Evolutionary conservation across 495 filamentous ascomycete species (phyloP), one percentile per base, ranked within the genome.

Genomic region (Trichoderma asperelloides): DNA sequence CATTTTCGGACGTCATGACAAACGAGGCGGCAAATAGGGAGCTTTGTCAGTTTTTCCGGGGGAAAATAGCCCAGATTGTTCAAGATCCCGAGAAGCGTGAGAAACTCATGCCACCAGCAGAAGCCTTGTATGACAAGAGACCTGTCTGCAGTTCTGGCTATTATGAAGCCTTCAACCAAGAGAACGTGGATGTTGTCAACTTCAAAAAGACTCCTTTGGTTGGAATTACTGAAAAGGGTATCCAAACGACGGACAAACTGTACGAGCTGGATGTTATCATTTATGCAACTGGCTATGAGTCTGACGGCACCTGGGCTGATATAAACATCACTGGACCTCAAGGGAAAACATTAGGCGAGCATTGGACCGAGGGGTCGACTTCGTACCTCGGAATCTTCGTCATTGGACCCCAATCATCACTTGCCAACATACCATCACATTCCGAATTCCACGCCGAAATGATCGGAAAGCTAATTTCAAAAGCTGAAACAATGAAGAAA

Each of bases 11-110:
- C 67, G 70, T 78, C 18, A 69, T 84, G 28, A 70, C 78, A n/a
- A 71, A 77, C 63, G 27, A 69, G 27, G 74, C 79, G 21, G 79
- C 82, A 8, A 87, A 87, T 68, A 12, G 71, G 4, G 74, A 77
- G 28, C 77, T 76, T 18, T 86, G 86, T 69, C 73, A 85, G 39
- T 88, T 87, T 88, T 85, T 86, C 74, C 74, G 28, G 78, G 80
- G 66, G 84, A 85, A 71, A 74, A 75, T 1, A 79, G 83, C 0
- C 71, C 75, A 1, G 76, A 85, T 5, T 45, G 80, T 89, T 63
- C 66, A 75, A 1, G 83, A 87, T 67, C 78, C 83, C 0, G 67
- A 37, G 33, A 37, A 37, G 33, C 33, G 33, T 7, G 33, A 37
- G 33, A 37, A 37, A 8, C 33, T 37, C 33, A 37, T 37, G 33